Conservation (phyloP, 2,329 filamentous ascomycete species). For the Pseudocercospora fuligena region DNA sequence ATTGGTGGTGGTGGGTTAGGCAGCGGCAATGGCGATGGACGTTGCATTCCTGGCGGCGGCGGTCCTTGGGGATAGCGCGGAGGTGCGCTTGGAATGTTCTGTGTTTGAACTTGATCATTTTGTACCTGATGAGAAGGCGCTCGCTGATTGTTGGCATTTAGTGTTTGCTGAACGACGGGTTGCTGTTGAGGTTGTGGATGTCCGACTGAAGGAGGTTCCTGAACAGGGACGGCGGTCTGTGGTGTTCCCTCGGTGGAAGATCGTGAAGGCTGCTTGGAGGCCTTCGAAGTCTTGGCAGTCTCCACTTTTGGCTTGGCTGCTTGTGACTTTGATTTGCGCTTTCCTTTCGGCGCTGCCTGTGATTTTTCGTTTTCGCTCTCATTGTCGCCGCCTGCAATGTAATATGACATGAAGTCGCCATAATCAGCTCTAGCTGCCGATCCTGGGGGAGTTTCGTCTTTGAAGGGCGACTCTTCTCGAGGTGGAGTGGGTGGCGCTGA, state of each 20-base stretch:
- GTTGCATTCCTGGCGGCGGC: conserved; percentile 11
- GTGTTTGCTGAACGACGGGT: conserved; percentile 2
- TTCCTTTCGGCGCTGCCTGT: conserved; percentile 11
- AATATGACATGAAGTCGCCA: conserved; percentile 41
- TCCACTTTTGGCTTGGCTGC: conserved; percentile 15
- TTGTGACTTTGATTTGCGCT: conserved; percentile 8
- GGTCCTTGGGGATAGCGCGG: conserved; percentile 15
- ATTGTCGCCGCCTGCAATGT: conserved; percentile 36
- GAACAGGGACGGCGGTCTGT: not conserved
- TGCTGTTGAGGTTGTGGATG: not conserved
- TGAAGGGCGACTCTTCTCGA: conserved; percentile 27
- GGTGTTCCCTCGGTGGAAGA: conserved; percentile 10
- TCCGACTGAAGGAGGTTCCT: not conserved
- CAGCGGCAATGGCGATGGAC: conserved; percentile 18
- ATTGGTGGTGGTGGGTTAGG: conserved; percentile 17
- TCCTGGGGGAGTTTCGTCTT: conserved; percentile 20
- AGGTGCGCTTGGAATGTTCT: conserved; percentile 10
- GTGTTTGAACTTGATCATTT: conserved; percentile 1
- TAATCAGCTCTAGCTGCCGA: conserved; percentile 32
- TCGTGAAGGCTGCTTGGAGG: conserved; percentile 9
- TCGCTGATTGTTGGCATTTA: conserved; percentile 5
- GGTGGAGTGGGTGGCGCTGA: conserved; percentile 28
- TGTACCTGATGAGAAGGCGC: conserved; percentile 7
- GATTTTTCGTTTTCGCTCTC: conserved; percentile 20
- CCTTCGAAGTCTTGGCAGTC: conserved; percentile 14